Conservation (phyloP, 2,329 filamentous ascomycete species). For the Nothophaeocryptopus gaeumannii region DNA sequence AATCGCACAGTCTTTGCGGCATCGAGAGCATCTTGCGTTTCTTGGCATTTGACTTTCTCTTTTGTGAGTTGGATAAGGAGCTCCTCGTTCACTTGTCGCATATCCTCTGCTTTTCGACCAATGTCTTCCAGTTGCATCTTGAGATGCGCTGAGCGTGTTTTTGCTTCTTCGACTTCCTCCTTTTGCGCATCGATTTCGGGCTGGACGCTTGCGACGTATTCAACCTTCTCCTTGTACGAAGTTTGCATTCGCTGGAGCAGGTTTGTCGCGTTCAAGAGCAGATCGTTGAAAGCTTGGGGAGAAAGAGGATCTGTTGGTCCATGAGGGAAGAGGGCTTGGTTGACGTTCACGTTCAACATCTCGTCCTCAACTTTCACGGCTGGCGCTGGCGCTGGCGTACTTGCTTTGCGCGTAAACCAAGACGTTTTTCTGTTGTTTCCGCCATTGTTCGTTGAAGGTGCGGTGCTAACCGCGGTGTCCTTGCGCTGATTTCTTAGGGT, state of each 20-base stretch:
- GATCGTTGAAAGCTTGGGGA: conserved; percentile 55
- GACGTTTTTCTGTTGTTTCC: conserved; percentile 17
- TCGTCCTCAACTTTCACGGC: conserved; percentile 41
- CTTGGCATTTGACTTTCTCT: conserved; percentile 42
- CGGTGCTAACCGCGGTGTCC: conserved; percentile 8
- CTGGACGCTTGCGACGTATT: conserved; percentile 50
- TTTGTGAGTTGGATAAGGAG: conserved; percentile 49
- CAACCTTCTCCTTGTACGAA: conserved; percentile 54
- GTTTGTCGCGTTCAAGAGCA: conserved; percentile 56
- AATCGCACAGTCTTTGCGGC: conserved; percentile 21
- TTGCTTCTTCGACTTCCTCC: conserved; percentile 61
- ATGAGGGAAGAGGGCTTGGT: conserved; percentile 53
- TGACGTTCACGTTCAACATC: conserved; percentile 55
- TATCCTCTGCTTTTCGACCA: conserved; percentile 54
- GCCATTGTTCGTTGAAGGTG: conserved; percentile 3
- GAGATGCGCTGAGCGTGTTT: conserved; percentile 56
- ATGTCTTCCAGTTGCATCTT: conserved; percentile 62
- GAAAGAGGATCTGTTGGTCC: conserved; percentile 49
- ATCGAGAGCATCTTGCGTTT: conserved; percentile 29
- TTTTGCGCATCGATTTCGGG: conserved; percentile 56
- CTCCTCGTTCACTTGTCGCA: conserved; percentile 55
- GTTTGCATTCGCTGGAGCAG: conserved; percentile 55
- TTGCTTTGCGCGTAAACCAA: conserved; percentile 35
- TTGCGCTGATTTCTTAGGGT: conserved; percentile 16
- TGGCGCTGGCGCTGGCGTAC: conserved; percentile 9